phyloP scores from a whole-genome alignment of 1,284 basidiomycete species.

The Waitea zeae region DNA sequence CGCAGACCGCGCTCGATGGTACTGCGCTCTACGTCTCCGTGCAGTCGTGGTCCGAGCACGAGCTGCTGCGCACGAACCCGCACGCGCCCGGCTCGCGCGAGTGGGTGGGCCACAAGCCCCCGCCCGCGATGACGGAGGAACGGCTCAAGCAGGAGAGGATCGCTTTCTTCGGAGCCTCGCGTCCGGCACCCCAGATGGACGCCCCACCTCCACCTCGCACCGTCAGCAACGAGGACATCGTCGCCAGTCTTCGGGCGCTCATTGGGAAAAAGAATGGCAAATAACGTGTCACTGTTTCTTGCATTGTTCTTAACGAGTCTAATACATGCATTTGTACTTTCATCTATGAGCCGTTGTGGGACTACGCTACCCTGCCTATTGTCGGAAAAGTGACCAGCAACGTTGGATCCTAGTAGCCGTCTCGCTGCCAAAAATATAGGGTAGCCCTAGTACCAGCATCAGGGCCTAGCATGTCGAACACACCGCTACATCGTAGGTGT shows the following conservation, averaged over 20 bases:
- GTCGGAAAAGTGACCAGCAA: no score
- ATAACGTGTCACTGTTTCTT: no score
- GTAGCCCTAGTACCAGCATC: no score
- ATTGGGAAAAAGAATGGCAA: not conserved
- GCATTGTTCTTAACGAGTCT: not conserved
- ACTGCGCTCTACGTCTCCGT: not conserved
- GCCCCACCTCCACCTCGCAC: no score
- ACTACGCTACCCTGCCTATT: no score
- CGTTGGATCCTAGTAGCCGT: no score
- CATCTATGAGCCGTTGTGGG: no score
- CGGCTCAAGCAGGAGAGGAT: not conserved
- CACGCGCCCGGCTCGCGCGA: not conserved
- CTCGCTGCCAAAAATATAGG: no score
- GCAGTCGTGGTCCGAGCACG: not conserved
- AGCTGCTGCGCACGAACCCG: not conserved
- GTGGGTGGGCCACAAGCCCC: not conserved
- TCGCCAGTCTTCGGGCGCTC: not conserved
- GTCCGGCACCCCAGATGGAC: not conserved
- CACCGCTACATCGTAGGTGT: no score
- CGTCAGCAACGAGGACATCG: no score
- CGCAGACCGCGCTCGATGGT: conserved; percentile 4
- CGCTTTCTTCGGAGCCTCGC: not conserved
- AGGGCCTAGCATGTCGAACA: no score
- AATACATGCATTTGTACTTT: not conserved
- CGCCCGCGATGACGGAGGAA: not conserved